Percentiles rank a stretch among this genome's conserved stretches.
These are phyloP conservation scores for Magnusiomyces suaveolens DNA, from an alignment of 1,139 yeast genomes.

Conservation along the genomic window DNA sequence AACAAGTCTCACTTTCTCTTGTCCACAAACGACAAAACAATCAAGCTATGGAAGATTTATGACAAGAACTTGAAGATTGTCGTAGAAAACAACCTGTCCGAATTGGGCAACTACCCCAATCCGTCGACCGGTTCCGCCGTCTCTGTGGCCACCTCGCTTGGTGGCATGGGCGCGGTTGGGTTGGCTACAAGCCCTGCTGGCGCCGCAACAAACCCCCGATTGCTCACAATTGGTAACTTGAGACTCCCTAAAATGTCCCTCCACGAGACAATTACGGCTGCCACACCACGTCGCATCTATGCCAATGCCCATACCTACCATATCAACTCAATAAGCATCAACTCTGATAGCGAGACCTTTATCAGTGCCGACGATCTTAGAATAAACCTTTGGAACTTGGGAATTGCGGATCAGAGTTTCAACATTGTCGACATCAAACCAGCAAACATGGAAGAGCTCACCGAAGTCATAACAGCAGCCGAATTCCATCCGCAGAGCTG, in stretches of 20 bases:
- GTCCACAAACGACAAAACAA: conserved; percentile 93
- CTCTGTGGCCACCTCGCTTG: conserved; percentile 6
- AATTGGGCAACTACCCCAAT: conserved; percentile 26
- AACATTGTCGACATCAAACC: conserved; percentile 96
- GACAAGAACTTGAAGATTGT: conserved; percentile 90
- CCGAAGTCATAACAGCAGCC: conserved; percentile 94
- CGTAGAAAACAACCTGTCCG: conserved; percentile 74
- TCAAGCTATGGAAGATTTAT: conserved; percentile 91
- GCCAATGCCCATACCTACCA: conserved; percentile 98
- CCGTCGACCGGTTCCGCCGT: not conserved
- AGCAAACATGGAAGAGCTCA: conserved; percentile 95
- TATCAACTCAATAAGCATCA: conserved; percentile 88
- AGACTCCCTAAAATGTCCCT: conserved; percentile 78
- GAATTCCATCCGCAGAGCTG: conserved; percentile 93
- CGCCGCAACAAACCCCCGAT: conserved; percentile 10
- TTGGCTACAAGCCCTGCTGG: not conserved
- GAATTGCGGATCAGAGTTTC: conserved; percentile 90
- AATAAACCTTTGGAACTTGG: conserved; percentile 91
- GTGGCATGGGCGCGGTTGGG: not conserved
- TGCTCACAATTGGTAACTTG: conserved; percentile 34
- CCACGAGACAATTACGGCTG: conserved; percentile 91
- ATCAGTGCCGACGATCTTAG: conserved; percentile 90
- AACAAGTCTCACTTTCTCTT: conserved; percentile 82
- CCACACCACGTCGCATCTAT: conserved; percentile 85
- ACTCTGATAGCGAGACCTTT: conserved; percentile 93